phyloP scores from a whole-genome alignment of 2,329 filamentous ascomycete genomes.

The Fusarium clavum region DNA sequence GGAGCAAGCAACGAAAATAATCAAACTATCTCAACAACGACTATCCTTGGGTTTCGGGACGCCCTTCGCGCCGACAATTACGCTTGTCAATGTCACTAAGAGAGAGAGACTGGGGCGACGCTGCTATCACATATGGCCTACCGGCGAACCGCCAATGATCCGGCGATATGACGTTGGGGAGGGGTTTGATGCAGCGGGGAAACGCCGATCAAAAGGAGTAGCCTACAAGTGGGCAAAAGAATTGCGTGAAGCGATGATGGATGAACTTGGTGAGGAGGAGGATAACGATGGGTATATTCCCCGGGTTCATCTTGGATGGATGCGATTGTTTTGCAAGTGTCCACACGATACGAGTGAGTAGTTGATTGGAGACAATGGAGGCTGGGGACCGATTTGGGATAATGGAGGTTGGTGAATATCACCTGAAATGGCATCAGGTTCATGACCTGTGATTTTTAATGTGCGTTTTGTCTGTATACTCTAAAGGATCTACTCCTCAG shows the following conservation, averaged over 20 bases:
- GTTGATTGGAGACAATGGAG: neutral
- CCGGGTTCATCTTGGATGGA: too few species aligned
- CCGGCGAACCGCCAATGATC: neutral
- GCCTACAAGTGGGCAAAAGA: neutral
- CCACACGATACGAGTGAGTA: too few species aligned
- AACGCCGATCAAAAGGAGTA: neutral
- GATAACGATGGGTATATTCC: neutral
- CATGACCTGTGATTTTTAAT: too few species aligned
- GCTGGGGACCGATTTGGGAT: neutral
- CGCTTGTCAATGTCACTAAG: neutral
- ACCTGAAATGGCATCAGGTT: too few species aligned
- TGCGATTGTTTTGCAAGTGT: neutral
- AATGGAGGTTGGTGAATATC: too few species aligned
- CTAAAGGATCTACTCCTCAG: too few species aligned
- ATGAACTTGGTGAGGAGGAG: neutral
- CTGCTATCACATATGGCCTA: neutral
- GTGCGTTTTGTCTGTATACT: too few species aligned
- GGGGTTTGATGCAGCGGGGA: fast-evolving
- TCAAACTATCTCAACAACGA: neutral
- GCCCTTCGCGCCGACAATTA: neutral
- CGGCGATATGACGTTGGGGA: fast-evolving
- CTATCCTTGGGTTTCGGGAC: neutral
- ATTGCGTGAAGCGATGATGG: neutral
- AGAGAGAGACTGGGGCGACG: fast-evolving
- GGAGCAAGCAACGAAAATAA: neutral